A percentile compares a stretch with the other conserved stretches of the same genome.
Conservation (phyloP, 805 yeast genomes). For the Kuraishia ogatae region DNA sequence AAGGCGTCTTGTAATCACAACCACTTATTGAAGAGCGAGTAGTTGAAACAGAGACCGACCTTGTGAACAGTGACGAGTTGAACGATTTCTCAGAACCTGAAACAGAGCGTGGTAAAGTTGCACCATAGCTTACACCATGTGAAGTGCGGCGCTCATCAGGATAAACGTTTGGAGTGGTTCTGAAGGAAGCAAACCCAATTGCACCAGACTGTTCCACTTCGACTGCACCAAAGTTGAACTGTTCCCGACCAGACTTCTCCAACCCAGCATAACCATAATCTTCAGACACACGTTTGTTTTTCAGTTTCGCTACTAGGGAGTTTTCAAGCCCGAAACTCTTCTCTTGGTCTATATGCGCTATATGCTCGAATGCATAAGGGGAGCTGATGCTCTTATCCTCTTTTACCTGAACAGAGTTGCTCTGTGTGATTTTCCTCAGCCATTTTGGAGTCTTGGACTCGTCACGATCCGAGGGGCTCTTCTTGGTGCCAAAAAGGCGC, state of each 20-base stretch:
- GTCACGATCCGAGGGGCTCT: not conserved
- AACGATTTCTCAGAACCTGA: constrained; percentile 6
- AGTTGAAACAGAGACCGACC: constrained; percentile 4
- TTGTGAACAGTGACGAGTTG: constrained; percentile 10
- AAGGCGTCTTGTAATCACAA: not conserved
- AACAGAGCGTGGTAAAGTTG: not conserved
- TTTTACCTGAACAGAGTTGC: not conserved
- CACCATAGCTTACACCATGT: not conserved
- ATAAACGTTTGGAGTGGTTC: constrained; percentile 19
- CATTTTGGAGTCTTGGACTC: constrained; percentile 5
- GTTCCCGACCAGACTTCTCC: constrained; percentile 8
- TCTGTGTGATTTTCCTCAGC: not conserved
- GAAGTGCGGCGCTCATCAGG: not conserved
- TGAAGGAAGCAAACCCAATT: constrained; percentile 19
- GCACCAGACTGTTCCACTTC: constrained; percentile 2
- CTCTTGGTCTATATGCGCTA: constrained; percentile 22
- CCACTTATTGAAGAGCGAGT: constrained; percentile 10
- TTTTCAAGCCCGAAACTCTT: constrained; percentile 21
- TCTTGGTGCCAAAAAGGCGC: not conserved
- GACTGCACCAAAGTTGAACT: not conserved
- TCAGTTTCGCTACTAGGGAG: not conserved
- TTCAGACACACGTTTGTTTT: not conserved
- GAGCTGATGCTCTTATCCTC: constrained; percentile 14
- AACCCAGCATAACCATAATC: constrained; percentile 13
- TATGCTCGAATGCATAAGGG: constrained; percentile 24